Percentiles rank a stretch among this genome's conserved stretches.
Conservation (phyloP, 2,329 filamentous ascomycete genomes). For the Trichoderma sp. region DNA sequence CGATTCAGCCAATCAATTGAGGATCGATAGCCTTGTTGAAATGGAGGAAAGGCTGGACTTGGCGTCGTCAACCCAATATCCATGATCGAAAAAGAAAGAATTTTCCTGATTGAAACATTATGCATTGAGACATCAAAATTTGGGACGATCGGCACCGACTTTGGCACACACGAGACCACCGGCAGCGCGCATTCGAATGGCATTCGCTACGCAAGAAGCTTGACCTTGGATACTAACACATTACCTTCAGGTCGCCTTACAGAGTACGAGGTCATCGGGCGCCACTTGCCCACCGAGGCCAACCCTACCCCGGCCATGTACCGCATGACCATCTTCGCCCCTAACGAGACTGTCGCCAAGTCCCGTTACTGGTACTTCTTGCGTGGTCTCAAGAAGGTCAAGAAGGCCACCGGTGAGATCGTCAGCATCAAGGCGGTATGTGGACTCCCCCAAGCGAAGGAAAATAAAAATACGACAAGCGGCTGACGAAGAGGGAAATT, state of each 20-base stretch:
- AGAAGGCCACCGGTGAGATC: slow-evolving; percentile 99
- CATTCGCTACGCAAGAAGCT: neutral
- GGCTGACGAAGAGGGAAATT: slow-evolving; percentile 25
- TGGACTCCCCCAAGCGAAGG: neutral
- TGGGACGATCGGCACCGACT: neutral
- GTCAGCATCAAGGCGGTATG: slow-evolving; percentile 91
- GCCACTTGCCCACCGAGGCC: slow-evolving; percentile 95
- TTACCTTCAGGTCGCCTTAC: slow-evolving; percentile 83
- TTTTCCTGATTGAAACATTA: neutral
- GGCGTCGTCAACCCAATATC: neutral
- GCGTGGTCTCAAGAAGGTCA: slow-evolving; percentile 98
- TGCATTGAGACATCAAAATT: neutral
- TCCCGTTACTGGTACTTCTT: slow-evolving; percentile 99
- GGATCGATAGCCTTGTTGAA: neutral
- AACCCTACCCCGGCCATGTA: slow-evolving; percentile 98
- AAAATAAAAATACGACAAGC: neutral
- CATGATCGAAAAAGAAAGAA: neutral
- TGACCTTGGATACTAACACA: slow-evolving; percentile 37
- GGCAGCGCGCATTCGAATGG: slow-evolving; percentile 19
- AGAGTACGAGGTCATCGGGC: slow-evolving; percentile 99
- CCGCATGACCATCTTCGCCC: slow-evolving; percentile 99
- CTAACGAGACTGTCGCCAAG: slow-evolving; percentile 97
- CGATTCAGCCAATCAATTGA: slow-evolving; percentile 8
- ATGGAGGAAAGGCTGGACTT: neutral
- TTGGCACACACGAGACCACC: slow-evolving; percentile 5